These are phyloP conservation scores for Verticillium nonalfalfae DNA, from an alignment of 2,329 filamentous ascomycete genomes.

Conservation along the genomic window DNA sequence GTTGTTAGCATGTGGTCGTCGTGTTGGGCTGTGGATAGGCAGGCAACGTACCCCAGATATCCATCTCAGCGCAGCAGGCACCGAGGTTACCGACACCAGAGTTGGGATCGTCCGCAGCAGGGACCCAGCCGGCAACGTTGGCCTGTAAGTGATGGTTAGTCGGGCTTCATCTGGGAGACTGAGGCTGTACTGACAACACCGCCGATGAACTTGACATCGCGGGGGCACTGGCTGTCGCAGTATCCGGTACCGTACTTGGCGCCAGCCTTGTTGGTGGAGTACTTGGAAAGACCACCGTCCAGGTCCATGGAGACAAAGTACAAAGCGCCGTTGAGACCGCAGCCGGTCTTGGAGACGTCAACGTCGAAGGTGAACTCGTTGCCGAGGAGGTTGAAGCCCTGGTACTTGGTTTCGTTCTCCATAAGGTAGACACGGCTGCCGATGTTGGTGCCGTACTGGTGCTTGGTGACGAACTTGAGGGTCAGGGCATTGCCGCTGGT, in stretches of 20 bases:
- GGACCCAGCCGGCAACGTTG: conserved; percentile 45
- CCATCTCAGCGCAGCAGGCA: conserved; percentile 59
- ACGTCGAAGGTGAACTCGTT: conserved; percentile 70
- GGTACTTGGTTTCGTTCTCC: conserved; percentile 53
- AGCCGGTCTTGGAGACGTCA: conserved; percentile 61
- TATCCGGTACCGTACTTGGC: conserved; percentile 56
- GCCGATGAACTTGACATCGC: conserved; percentile 51
- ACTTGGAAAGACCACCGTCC: conserved; percentile 47
- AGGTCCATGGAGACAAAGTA: conserved; percentile 57
- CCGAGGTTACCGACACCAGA: conserved; percentile 45
- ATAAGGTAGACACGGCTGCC: conserved; percentile 59
- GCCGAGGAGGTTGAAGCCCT: conserved; percentile 58
- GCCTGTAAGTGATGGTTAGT: conserved; percentile 21
- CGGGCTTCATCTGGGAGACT: background rate
- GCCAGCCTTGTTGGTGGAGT: conserved; percentile 41
- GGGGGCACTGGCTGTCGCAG: conserved; percentile 47
- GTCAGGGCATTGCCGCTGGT: conserved; percentile 44
- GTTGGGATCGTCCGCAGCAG: conserved; percentile 47
- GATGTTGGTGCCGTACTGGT: conserved; percentile 37
- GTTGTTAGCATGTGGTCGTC: background rate
- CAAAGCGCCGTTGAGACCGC: conserved; percentile 66
- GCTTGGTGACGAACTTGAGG: conserved; percentile 51
- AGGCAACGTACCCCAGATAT: conserved; percentile 34
- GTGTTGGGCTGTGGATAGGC: conserved; percentile 6
- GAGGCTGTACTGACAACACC: conserved; percentile 30